phyloP scores from a whole-genome alignment of 2,329 filamentous ascomycete species.

The Colletotrichum gigasporum region DNA sequence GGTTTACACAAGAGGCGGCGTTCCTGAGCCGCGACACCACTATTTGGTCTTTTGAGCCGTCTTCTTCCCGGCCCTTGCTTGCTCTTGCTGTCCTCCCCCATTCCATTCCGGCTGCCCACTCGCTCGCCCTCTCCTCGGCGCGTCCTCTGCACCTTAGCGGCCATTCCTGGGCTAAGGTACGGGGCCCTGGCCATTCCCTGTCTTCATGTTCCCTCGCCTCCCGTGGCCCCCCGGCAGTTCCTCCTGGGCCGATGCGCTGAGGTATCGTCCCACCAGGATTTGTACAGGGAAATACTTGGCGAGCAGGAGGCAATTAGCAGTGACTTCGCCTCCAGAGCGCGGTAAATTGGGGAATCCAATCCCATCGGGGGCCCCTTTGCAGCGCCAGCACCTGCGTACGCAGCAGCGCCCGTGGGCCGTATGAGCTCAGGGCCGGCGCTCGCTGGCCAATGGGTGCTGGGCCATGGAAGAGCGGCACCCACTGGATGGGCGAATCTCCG shows the following conservation, averaged over 20 bases:
- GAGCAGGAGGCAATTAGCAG: background rate
- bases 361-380: background rate
- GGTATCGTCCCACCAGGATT: background rate
- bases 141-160: slow-evolving; percentile 21
- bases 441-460: background rate
- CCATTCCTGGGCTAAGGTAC: background rate
- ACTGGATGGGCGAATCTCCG: slow-evolving; percentile 9
- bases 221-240: slow-evolving; percentile 4
- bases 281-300: background rate
- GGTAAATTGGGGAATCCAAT: background rate
- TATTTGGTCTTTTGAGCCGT: no score
- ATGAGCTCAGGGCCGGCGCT: slow-evolving; percentile 3
- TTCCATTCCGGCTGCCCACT: no score
- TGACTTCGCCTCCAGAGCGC: slow-evolving; percentile 4
- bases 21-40: slow-evolving; percentile 27
- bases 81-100: no score
- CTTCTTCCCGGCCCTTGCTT: no score
- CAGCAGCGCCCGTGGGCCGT: no score
- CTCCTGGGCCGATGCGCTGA: background rate
- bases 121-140: background rate
- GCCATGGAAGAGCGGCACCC: slow-evolving; percentile 7
- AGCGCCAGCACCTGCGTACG: no score
- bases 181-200: background rate
- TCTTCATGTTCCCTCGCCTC: background rate
- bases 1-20: slow-evolving; percentile 9